Evolutionary conservation across 139 green algal genomes (phyloP), one percentile per base, ranked within the genome.

Genomic region (Tetradesmus lagerheimii): DNA sequence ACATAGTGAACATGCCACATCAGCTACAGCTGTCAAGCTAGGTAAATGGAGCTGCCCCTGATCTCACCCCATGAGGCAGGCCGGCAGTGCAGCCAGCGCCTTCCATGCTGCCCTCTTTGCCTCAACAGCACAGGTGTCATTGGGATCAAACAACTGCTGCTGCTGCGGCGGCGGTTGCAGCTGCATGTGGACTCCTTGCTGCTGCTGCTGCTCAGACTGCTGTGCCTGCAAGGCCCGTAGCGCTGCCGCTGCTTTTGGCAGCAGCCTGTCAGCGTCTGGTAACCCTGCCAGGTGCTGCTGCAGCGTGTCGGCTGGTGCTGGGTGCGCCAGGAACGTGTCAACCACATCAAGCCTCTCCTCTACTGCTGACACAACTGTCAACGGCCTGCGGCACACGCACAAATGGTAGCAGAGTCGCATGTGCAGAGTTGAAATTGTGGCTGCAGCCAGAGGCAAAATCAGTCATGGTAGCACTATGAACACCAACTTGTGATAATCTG

Each of bases 261-360:
- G 85, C 45, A 95, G 90, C 45, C 86, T 78, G 75, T 95, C 93
- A 39, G 83, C 45, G 80, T 94, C 91, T 25, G 91, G 89, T 37
- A 92, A 85, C 6, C 29, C 41, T 20, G 38, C 57, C 39, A 94
- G 66, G 4, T 45, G 31, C 18, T 39, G 53, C 57, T 94, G 90
- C 50, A 94, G 79, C 37, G 35, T 47, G 6, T 47, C 35, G 14
- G 86, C 64, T n/a, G 79, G 66, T 0, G 16, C 38, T 8, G 89
- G 89, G 6, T 71, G 18, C 9, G 74, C 71, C 35, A 71, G 78
- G 38, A 94, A 89, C 3, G 81, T 34, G 37, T 93, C 91, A 74
- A 93, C 62, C 37, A 93, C 75, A 37, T 90, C 53, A 64, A 94
- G 88, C 37, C 91, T 85, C 89, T 93, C 87, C 75, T 94, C 80